A percentile compares a stretch with the other conserved stretches of the same genome.
Evolutionary conservation across 768 basidiomycete species (phyloP).

Genomic region (Candolleomyces eurysporus): DNA sequence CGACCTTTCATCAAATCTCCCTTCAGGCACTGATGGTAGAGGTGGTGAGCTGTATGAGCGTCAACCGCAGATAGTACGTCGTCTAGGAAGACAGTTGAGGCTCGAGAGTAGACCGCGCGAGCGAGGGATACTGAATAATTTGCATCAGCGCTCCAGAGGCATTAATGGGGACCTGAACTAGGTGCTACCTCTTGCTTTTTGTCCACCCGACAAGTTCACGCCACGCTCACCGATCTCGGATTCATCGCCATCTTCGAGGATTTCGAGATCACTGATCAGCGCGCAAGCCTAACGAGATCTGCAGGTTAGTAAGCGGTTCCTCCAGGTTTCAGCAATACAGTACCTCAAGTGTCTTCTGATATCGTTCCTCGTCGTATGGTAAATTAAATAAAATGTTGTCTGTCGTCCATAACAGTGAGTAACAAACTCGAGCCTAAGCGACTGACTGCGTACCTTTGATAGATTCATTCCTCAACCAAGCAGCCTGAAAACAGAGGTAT

Average conservation of each 20-base stretch:
- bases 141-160: slow-evolving; percentile 17
- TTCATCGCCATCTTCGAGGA: slow-evolving; percentile 85
- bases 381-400: slow-evolving; percentile 78
- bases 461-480: slow-evolving; percentile 69
- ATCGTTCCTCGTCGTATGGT: slow-evolving; percentile 77
- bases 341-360: slow-evolving; percentile 74
- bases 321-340: no score
- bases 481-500: slow-evolving; percentile 10
- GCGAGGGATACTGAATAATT: slow-evolving; percentile 37
- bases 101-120: slow-evolving; percentile 87
- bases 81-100: slow-evolving; percentile 78
- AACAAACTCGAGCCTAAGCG: neutral
- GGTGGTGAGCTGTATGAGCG: slow-evolving; percentile 88
- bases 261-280: slow-evolving; percentile 70
- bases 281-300: slow-evolving; percentile 47
- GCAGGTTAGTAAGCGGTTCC: no score
- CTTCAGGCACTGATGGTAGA: slow-evolving; percentile 79
- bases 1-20: slow-evolving; percentile 79
- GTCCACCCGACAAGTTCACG: slow-evolving; percentile 60
- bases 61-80: slow-evolving; percentile 80
- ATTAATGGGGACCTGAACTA: slow-evolving; percentile 36
- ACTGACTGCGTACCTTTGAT: slow-evolving; percentile 41
- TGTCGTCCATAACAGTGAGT: slow-evolving; percentile 10
- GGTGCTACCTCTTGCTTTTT: slow-evolving; percentile 59
- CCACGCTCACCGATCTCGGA: slow-evolving; percentile 88